These are phyloP conservation scores for Strobilomyces echinocephalus DNA, from an alignment of 768 basidiomycete genomes.

Conservation along the genomic window DNA sequence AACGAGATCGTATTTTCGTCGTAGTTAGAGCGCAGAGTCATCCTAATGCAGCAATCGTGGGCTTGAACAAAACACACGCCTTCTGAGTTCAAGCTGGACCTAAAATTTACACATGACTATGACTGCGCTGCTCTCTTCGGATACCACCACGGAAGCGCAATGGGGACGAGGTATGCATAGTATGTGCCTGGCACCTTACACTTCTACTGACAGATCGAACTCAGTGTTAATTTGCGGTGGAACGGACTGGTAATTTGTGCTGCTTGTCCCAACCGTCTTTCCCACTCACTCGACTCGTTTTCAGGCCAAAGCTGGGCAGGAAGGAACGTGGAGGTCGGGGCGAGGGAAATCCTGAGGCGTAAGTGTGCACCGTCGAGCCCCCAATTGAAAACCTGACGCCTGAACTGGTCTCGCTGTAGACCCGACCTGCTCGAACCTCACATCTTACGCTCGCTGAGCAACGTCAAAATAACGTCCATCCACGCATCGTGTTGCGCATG, in stretches of 20 bases:
- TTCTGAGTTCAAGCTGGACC: constrained; percentile 16
- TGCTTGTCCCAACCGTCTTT: neutral
- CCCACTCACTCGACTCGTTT: constrained; percentile 11
- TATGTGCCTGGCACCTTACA: constrained; percentile 7
- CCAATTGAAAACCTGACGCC: constrained; percentile 1
- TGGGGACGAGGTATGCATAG: constrained; percentile 41
- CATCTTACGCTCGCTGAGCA: constrained; percentile 83
- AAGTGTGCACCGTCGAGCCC: constrained; percentile 5
- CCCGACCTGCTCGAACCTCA: constrained; percentile 86
- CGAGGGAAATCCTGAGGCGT: constrained; percentile 39
- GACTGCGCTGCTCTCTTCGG: constrained; percentile 24
- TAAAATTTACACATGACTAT: constrained; percentile 28
- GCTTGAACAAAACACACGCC: constrained; percentile 17
- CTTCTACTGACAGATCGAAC: constrained; percentile 14
- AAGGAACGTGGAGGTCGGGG: constrained; percentile 58
- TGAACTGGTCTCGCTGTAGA: constrained; percentile 33
- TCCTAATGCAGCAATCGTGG: constrained; percentile 31
- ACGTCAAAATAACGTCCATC: constrained; percentile 67
- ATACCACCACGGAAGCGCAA: constrained; percentile 29
- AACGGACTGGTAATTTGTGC: constrained; percentile 64
- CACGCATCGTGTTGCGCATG: constrained; percentile 75
- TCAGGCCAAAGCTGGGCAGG: constrained; percentile 70
- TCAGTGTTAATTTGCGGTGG: constrained; percentile 82
- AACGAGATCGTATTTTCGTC: constrained; percentile 4
- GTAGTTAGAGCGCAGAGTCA: constrained; percentile 29